Evolutionary conservation across 192 early-diverging fungal species (phyloP), one percentile per base, ranked within the genome.

Genomic region (Dissophora ornata): DNA sequence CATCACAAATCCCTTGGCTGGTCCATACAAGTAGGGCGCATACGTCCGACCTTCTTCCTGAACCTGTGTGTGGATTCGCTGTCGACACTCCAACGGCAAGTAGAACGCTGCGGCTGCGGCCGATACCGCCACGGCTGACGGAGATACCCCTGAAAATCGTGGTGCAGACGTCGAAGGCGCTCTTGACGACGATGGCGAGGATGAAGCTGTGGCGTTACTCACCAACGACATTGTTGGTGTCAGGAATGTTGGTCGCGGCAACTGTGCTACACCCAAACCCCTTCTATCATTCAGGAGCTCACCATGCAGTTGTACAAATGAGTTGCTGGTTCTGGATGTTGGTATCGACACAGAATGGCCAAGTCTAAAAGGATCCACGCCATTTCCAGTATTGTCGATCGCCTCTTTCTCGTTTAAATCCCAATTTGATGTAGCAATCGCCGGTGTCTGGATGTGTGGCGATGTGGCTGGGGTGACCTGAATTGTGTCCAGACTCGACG

Each of bases 1-100:
- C 59, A 51, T 40, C 26, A 77, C 73, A 67, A 77, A 77, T 22
- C 73, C 73, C 34, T 77, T 77, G 22, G 73, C 73, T 12, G 73
- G 73, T 26, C 73, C 73, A 57, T 38, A 77, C 19, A 77, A 29
- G 24, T 77, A 29, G 2, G 73, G 64, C 0, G 65, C 64, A 41
- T 67, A 45, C 0, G 58, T 62, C 1, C 73, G 63, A 13, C 73
- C 64, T 41, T 75, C 63, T 28, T 77, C 73, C 21, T 67, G 64
- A 21, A 77, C 57, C 33, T 77, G 73, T 6, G 42, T 34, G 11
- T 77, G 73, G 40, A 77, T 77, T 0, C 73, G 50, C 19, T 62
- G 64, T 7, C 73, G 73, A 50, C 73, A 77, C 12, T 77, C 65
- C 1, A 77, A 38, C 1, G 73, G 73, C 26, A 77, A 22, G 25